Evolutionary conservation across 2,329 filamentous ascomycete species (phyloP).

Genomic region (Colletotrichum sidae): DNA sequence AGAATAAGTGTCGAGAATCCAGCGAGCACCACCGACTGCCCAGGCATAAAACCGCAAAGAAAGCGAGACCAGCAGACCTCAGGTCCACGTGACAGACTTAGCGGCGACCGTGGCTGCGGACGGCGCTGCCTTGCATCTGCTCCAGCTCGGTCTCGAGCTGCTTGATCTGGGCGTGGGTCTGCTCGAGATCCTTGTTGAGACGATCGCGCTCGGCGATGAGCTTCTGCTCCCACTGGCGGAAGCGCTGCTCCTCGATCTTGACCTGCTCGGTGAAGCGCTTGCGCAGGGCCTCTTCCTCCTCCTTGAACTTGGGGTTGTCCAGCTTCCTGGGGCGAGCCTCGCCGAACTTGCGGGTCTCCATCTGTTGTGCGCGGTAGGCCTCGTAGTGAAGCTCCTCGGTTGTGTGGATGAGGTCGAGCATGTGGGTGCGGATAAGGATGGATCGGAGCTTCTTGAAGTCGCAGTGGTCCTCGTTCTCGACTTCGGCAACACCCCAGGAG

Average conservation of each 20-base stretch:
- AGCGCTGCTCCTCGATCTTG: constrained; percentile 99
- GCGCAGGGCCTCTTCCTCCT: constrained; percentile 97
- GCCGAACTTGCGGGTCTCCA: constrained; percentile 99
- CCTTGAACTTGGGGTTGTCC: constrained; percentile 99
- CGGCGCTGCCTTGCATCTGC: constrained; percentile 88
- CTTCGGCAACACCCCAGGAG: constrained; percentile 98
- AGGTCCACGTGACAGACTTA: constrained; percentile 57
- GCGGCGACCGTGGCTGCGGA: constrained; percentile 92
- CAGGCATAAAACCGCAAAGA: constrained; percentile 38
- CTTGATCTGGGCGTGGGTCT: constrained; percentile 95
- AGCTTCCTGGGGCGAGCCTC: constrained; percentile 97
- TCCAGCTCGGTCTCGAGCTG: constrained; percentile 93
- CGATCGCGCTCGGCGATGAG: constrained; percentile 98
- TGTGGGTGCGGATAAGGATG: constrained; percentile 98
- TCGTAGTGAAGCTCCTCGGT: constrained; percentile 99
- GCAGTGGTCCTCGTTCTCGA: constrained; percentile 99
- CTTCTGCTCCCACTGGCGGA: constrained; percentile 99
- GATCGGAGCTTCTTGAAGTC: constrained; percentile 99
- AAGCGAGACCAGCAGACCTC: constrained; percentile 17
- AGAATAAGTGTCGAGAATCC: constrained; percentile 38
- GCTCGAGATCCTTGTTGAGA: constrained; percentile 99
- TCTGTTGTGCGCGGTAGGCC: constrained; percentile 98
- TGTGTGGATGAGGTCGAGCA: constrained; percentile 99
- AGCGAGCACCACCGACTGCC: constrained; percentile 41
- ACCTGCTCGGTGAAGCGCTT: constrained; percentile 99